Evolutionary conservation across 495 filamentous ascomycete genomes (phyloP), one percentile per base, ranked within the genome.

Genomic region (Mytilinidion resinicola): DNA sequence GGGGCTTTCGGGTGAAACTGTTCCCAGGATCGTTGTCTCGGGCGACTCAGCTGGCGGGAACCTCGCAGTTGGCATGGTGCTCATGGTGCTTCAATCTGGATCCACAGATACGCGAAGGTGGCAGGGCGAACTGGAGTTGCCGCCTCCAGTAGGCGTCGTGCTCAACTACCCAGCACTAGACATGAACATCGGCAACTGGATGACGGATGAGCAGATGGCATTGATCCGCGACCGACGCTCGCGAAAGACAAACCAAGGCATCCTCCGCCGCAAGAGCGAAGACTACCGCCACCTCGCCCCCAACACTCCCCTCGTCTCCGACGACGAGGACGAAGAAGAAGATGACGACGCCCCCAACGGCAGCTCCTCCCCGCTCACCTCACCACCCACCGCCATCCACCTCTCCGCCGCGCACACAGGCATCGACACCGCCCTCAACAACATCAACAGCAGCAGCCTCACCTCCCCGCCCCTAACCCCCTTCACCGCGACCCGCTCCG

Each of bases 111-210:
- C 75, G 9, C 76, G 82, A 20, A 73, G 78, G 21, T 82, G 79
- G 70, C 74, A 79, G 34, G 80, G 81, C 1, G 81, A 87, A 53
- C 72, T 75, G 21, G 68, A 75, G 39, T 77, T 98, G 1, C 90
- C 93, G 1, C 68, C 82, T 4, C 93, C 93, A 0, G 87, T 84
- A 61, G 95, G 90, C 0, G 65, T 96, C 10, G 77, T 97, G 1
- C 76, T 96, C 39, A 84, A 95, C 30, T 98, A 98, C 67, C 93
- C 93, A 1, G 83, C 83, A 0, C 76, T 98, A 55, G 95, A 96
- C 65, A 86, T 97, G 84, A 96, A 90, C 68, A 96, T 97, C 51
- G 87, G 88, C n/a, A 96, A 90, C 64, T 98, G 93, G 93, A 96
- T 98, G 91, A 90, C 86, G 0, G 95, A 98, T 64, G 93, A 97